These are phyloP conservation scores for Leptodontidium sp. DNA, from an alignment of 2,329 filamentous ascomycete genomes.

Conservation along the genomic window DNA sequence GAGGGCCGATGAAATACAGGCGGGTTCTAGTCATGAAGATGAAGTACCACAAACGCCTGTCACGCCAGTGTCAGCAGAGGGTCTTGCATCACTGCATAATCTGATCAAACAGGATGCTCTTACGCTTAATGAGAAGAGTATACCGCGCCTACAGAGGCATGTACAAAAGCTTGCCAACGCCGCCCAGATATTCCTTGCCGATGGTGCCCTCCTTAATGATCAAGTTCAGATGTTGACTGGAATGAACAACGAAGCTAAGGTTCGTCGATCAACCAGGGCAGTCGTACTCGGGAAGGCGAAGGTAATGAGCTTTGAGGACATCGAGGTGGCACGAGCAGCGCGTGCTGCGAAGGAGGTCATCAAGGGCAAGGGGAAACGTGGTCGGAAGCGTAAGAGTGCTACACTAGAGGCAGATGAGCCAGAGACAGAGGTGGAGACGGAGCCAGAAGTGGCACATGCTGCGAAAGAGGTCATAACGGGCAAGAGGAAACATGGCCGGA, in stretches of 20 bases:
- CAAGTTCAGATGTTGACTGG: constrained; percentile 37
- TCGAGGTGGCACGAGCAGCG: constrained; percentile 18
- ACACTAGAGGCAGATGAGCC: constrained; percentile 22
- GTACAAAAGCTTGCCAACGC: constrained; percentile 41
- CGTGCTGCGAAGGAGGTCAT: constrained; percentile 16
- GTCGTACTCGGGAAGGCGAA: not conserved
- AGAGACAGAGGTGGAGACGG: constrained; percentile 5
- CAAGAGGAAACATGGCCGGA: constrained; percentile 31
- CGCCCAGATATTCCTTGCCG: constrained; percentile 37
- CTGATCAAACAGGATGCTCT: constrained; percentile 40
- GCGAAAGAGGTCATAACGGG: constrained; percentile 23
- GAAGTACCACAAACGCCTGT: constrained; percentile 31
- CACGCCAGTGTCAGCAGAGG: constrained; percentile 30
- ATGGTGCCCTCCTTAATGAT: constrained; percentile 44
- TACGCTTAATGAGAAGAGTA: constrained; percentile 33
- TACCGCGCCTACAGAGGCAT: constrained; percentile 37
- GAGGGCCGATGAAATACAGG: constrained; percentile 20
- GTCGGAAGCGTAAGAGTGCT: constrained; percentile 29
- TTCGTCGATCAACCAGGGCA: constrained; percentile 30
- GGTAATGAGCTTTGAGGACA: constrained; percentile 25
- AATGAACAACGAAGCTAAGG: constrained; percentile 35
- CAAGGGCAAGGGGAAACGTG: constrained; percentile 29
- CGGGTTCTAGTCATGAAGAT: constrained; percentile 23
- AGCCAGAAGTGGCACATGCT: constrained; percentile 29
- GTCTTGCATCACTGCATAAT: constrained; percentile 35